A percentile compares a stretch with the other conserved stretches of the same genome.
Conservation (phyloP, 495 filamentous ascomycete genomes). For the Filosporella fistucella region DNA sequence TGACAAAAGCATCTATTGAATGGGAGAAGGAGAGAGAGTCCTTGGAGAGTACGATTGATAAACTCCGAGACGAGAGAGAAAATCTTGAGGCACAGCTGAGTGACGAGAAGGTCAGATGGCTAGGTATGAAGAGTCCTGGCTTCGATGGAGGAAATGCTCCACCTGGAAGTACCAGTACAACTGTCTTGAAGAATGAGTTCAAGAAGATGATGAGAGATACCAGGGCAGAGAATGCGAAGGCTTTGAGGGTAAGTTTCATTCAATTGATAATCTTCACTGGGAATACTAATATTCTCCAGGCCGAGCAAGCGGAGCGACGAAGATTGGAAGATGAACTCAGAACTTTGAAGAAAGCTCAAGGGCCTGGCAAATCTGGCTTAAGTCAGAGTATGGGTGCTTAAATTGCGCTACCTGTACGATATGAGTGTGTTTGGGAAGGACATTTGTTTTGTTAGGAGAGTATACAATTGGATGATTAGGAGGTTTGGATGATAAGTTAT, state of each 20-base stretch:
- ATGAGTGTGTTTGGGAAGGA: too few relatives aligned
- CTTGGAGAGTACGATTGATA: constrained; percentile 70
- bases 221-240: constrained; percentile 64
- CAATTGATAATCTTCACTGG: background rate
- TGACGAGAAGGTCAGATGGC: constrained; percentile 68
- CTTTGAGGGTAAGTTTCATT: constrained; percentile 54
- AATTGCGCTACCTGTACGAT: too few relatives aligned
- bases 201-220: constrained; percentile 90
- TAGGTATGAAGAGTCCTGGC: constrained; percentile 54
- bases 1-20: constrained; percentile 81
- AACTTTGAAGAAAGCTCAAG: constrained; percentile 19
- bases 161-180: constrained; percentile 53
- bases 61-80: constrained; percentile 64
- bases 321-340: constrained; percentile 50
- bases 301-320: constrained; percentile 69
- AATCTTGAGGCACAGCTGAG: constrained; percentile 59
- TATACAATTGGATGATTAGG: too few relatives aligned
- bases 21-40: constrained; percentile 80
- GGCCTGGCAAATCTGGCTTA: constrained; percentile 44
- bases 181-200: constrained; percentile 75
- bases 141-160: constrained; percentile 34
- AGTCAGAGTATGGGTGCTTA: constrained; percentile 37
- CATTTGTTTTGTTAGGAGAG: too few relatives aligned
- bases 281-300: constrained; percentile 33
- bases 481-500: too few relatives aligned